A percentile compares a stretch with the other conserved stretches of the same genome.
These are phyloP conservation scores for Clonostachys byssicola DNA, from an alignment of 2,329 filamentous ascomycete genomes.

Conservation along the genomic window DNA sequence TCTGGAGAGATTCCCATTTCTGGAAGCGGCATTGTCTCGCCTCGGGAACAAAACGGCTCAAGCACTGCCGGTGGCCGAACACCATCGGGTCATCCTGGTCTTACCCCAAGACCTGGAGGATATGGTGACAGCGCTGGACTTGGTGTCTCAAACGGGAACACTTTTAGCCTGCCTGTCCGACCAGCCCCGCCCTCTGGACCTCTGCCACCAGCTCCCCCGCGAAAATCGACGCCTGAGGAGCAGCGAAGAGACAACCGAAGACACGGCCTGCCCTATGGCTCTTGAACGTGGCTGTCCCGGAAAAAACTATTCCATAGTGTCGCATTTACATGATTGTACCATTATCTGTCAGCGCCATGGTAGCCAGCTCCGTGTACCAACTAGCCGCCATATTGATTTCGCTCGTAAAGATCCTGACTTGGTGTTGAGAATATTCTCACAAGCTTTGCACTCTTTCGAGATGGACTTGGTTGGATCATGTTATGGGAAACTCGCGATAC, in stretches of 20 bases:
- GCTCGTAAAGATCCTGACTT: no score
- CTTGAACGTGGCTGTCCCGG: no score
- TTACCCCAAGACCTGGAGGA: slow-evolving; percentile 43
- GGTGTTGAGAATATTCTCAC: no score
- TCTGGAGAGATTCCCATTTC: slow-evolving; percentile 70
- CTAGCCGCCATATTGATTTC: no score
- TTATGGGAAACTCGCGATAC: no score
- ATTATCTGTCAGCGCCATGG: no score
- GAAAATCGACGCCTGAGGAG: slow-evolving; percentile 53
- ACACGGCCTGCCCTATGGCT: no score
- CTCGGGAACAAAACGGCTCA: slow-evolving; percentile 42
- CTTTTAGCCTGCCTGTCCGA: slow-evolving; percentile 62
- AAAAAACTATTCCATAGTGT: no score
- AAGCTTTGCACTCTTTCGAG: no score
- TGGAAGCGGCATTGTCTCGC: slow-evolving; percentile 49
- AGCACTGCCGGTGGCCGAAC: slow-evolving; percentile 42
- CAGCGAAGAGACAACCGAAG: slow-evolving; percentile 38
- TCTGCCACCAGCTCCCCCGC: slow-evolving; percentile 56
- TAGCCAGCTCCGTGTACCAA: no score
- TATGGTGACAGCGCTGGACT: slow-evolving; percentile 30
- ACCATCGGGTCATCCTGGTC: slow-evolving; percentile 40
- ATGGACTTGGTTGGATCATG: no score
- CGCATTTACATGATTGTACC: no score
- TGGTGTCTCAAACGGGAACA: slow-evolving; percentile 29
- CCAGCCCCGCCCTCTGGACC: slow-evolving; percentile 55